phyloP scores from a whole-genome alignment of 2,329 filamentous ascomycete species.

The Thelonectria blattea region DNA sequence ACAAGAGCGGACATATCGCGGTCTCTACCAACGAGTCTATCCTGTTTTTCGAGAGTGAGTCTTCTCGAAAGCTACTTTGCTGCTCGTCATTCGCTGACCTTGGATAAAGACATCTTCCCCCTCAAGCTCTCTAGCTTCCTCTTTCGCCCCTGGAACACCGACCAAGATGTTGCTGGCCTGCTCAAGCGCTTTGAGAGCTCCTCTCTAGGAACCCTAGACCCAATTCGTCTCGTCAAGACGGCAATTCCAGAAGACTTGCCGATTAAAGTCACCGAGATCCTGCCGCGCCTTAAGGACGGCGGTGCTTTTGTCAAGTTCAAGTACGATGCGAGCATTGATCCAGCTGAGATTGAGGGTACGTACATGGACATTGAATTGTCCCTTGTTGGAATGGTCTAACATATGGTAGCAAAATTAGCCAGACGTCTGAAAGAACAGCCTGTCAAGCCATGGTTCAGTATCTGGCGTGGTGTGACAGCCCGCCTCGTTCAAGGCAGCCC shows the following conservation, averaged over 20 bases:
- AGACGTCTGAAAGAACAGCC: conserved; percentile 71
- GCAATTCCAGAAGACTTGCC: conserved; percentile 67
- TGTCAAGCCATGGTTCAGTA: conserved; percentile 89
- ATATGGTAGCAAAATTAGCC: conserved; percentile 56
- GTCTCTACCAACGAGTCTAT: conserved; percentile 78
- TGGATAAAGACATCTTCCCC: conserved; percentile 76
- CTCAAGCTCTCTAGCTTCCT: conserved; percentile 66
- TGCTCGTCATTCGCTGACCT: conserved; percentile 4
- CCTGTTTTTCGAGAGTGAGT: conserved; percentile 85
- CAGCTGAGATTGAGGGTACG: conserved; percentile 52
- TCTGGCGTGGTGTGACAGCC: conserved; percentile 73
- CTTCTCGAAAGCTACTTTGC: background rate
- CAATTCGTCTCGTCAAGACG: conserved; percentile 60
- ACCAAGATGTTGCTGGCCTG: conserved; percentile 56
- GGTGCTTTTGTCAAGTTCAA: conserved; percentile 91
- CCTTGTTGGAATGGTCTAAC: background rate
- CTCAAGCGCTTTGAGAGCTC: conserved; percentile 59
- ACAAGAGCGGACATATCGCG: conserved; percentile 82
- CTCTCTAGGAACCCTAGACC: conserved; percentile 57
- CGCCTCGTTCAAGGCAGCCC: conserved; percentile 82
- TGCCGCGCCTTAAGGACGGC: conserved; percentile 88
- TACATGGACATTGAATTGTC: background rate
- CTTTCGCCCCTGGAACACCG: conserved; percentile 55
- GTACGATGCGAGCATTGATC: conserved; percentile 49
- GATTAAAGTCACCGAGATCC: conserved; percentile 77